Conservation (phyloP, 2,329 filamentous ascomycete species). For the Epicoccum sorghinum region DNA sequence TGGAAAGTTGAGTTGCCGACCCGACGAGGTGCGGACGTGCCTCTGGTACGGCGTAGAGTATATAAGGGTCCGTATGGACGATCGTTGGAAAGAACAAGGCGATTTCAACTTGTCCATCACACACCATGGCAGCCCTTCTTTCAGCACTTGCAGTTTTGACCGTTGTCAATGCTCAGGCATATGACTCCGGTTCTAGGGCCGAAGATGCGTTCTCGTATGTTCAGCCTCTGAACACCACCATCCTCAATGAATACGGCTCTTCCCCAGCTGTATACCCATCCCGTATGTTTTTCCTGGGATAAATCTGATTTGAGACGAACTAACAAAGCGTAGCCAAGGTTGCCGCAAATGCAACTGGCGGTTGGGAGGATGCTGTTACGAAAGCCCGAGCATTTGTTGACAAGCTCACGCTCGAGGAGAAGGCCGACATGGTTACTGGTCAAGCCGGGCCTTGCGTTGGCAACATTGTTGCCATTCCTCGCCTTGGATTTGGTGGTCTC, state of each 20-base stretch:
- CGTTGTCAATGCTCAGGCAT: constrained; percentile 34
- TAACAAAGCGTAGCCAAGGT: constrained; percentile 50
- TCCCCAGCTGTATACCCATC: constrained; percentile 38
- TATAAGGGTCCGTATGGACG: constrained; percentile 25
- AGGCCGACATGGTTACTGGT: constrained; percentile 44
- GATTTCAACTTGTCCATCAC: constrained; percentile 19
- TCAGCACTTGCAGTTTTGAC: constrained; percentile 32
- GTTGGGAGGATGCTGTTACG: constrained; percentile 41
- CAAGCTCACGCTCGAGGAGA: constrained; percentile 41
- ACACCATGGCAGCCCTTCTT: constrained; percentile 36
- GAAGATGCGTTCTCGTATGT: constrained; percentile 36
- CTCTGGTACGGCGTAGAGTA: constrained; percentile 13
- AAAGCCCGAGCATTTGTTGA: constrained; percentile 42
- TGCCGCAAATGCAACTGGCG: constrained; percentile 35
- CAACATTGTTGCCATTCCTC: constrained; percentile 46
- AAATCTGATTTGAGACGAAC: background rate
- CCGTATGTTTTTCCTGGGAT: constrained; percentile 24
- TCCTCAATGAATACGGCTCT: constrained; percentile 36
- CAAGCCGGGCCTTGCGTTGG: constrained; percentile 63
- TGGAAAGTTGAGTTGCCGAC: constrained; percentile 6
- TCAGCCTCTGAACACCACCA: constrained; percentile 40
- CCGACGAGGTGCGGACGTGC: constrained; percentile 8
- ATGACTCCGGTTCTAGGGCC: constrained; percentile 17
- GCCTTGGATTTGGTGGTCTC: constrained; percentile 48
- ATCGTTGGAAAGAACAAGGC: constrained; percentile 14